phyloP scores from a whole-genome alignment of 768 basidiomycete species.

The Lactifluus piperatus region DNA sequence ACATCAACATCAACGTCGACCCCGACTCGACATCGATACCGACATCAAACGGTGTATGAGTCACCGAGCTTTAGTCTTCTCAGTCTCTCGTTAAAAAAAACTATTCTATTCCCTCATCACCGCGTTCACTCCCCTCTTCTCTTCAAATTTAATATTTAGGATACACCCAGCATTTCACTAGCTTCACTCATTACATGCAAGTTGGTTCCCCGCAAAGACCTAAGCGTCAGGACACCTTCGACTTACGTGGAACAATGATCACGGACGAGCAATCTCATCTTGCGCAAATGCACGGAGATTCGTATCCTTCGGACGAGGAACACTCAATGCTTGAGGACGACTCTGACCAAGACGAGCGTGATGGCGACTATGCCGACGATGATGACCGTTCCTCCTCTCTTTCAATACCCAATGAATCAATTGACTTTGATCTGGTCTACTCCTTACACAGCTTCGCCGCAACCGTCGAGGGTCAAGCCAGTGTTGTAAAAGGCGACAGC shows the following conservation, averaged over 20 bases:
- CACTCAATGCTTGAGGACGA: slow-evolving; percentile 84
- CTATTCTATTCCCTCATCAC: background rate
- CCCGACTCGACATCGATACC: background rate
- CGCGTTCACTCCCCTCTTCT: background rate
- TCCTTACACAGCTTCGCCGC: slow-evolving; percentile 95
- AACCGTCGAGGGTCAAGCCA: slow-evolving; percentile 97
- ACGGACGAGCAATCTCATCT: slow-evolving; percentile 42
- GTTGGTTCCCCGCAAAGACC: slow-evolving; percentile 4
- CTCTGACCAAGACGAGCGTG: slow-evolving; percentile 64
- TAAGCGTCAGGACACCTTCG: slow-evolving; percentile 53
- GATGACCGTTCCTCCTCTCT: slow-evolving; percentile 75
- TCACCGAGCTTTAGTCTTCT: background rate
- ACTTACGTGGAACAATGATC: slow-evolving; percentile 57
- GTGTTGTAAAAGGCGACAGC: slow-evolving; percentile 96
- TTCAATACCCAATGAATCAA: slow-evolving; percentile 84
- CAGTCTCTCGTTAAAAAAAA: background rate
- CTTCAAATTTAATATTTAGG: background rate
- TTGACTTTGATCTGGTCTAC: slow-evolving; percentile 89
- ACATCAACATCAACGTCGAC: background rate
- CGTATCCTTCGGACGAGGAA: slow-evolving; percentile 56
- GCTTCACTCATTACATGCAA: background rate
- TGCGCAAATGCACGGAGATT: slow-evolving; percentile 41
- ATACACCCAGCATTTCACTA: background rate
- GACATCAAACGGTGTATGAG: background rate
- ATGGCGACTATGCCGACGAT: slow-evolving; percentile 61